Conservation (phyloP, 371 early-diverging fungal species). For the Aphelidium insulamus region DNA sequence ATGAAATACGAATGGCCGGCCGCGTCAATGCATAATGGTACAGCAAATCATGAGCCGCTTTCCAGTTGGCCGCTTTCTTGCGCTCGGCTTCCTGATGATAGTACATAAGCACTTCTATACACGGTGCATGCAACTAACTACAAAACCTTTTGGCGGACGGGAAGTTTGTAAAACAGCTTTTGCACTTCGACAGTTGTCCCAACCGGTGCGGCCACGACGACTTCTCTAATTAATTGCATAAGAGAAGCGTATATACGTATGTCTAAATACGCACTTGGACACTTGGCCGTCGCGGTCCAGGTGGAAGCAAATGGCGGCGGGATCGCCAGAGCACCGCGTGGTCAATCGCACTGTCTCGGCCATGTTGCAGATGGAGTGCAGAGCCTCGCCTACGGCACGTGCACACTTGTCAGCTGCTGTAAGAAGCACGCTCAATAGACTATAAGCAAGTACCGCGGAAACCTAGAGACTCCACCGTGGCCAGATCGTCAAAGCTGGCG, state of each 20-base stretch:
- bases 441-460: slow-evolving; percentile 24
- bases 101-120: too few species aligned
- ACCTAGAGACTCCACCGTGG: slow-evolving; percentile 27
- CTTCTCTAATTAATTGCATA: neutral
- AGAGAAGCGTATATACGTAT: neutral
- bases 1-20: too few species aligned
- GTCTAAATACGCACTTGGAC: slow-evolving; percentile 6
- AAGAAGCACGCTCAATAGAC: neutral
- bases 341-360: slow-evolving; percentile 9
- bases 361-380: slow-evolving; percentile 25
- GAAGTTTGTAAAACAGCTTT: slow-evolving; percentile 15
- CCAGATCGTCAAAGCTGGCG: slow-evolving; percentile 26
- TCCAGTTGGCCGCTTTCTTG: too few species aligned
- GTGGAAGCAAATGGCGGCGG: slow-evolving; percentile 10
- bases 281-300: slow-evolving; percentile 11
- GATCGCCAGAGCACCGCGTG: slow-evolving; percentile 13
- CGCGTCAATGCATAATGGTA: too few species aligned
- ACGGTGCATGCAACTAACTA: too few species aligned
- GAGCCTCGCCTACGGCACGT: slow-evolving; percentile 15
- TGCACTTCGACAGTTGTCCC: slow-evolving; percentile 15
- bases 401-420: neutral
- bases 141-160: slow-evolving; percentile 22
- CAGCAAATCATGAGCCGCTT: too few species aligned
- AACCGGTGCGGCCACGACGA: neutral
- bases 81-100: too few species aligned